Evolutionary conservation across 805 yeast genomes (phyloP).

Genomic region (Saccharomycopsis lassenensis): DNA sequence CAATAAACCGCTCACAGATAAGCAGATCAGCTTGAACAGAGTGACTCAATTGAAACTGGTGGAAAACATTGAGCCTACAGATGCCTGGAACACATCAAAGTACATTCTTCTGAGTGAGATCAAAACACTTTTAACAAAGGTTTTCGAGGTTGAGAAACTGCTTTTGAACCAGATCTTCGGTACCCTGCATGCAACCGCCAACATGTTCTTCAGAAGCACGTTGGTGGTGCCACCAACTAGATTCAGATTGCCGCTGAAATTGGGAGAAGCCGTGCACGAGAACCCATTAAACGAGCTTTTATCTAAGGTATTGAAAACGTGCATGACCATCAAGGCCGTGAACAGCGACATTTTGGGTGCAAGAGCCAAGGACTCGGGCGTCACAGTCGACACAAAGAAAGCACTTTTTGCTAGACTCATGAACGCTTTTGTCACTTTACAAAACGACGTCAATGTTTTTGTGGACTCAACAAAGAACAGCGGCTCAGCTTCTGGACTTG

Average conservation of each 20-base stretch:
- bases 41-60: conserved; percentile 64
- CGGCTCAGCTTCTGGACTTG: conserved; percentile 51
- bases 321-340: conserved; percentile 75
- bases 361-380: conserved; percentile 44
- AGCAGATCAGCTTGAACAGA: conserved; percentile 71
- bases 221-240: conserved; percentile 93
- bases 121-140: conserved; percentile 60
- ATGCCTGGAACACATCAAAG: conserved; percentile 50
- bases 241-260: conserved; percentile 90
- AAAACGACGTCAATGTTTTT: conserved; percentile 89
- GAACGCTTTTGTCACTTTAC: conserved; percentile 92
- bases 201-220: conserved; percentile 81
- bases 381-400: conserved; percentile 60
- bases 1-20: conserved; percentile 74
- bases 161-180: conserved; percentile 69
- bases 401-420: conserved; percentile 77
- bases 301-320: conserved; percentile 67
- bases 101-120: conserved; percentile 85
- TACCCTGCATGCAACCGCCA: conserved; percentile 54
- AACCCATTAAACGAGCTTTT: conserved; percentile 85
- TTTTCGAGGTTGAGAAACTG: conserved; percentile 63
- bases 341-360: conserved; percentile 67
- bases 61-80: conserved; percentile 66
- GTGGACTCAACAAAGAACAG: conserved; percentile 88
- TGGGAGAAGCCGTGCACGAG: conserved; percentile 95